These are phyloP conservation scores for Antitrichia curtipendula DNA, from an alignment of 225 moss, liverwort and hornwort species.

Conservation along the genomic window DNA sequence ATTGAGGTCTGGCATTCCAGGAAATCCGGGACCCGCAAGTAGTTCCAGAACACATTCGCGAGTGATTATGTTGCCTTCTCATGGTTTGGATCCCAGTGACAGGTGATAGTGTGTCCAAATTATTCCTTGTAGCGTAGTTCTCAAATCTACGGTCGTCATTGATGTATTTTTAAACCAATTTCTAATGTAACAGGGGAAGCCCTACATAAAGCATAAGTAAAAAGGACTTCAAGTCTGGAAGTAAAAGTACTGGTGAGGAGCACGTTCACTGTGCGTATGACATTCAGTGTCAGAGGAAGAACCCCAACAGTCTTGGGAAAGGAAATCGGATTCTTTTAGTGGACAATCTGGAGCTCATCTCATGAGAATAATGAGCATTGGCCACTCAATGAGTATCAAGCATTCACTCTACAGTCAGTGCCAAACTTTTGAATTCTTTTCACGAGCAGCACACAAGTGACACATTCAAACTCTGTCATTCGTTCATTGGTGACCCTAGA, in stretches of 20 bases:
- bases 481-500: too few relatives aligned
- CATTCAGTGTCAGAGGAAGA: too few relatives aligned
- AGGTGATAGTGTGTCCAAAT: background rate
- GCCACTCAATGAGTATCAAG: background rate
- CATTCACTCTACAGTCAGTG: too few relatives aligned
- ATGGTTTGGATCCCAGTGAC: conserved; percentile 8
- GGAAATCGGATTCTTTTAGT: too few relatives aligned
- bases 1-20: conserved; percentile 10
- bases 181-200: background rate
- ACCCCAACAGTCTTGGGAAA: background rate
- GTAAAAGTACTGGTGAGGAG: background rate
- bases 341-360: background rate
- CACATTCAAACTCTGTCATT: background rate
- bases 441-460: background rate
- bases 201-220: background rate
- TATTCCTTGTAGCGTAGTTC: background rate
- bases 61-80: conserved; percentile 6
- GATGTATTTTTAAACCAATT: conserved; percentile 2
- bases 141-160: background rate
- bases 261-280: background rate
- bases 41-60: conserved; percentile 19
- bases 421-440: background rate
- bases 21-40: conserved; percentile 1
- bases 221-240: background rate
- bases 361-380: background rate